phyloP scores from a whole-genome alignment of 768 basidiomycete genomes.

The Boletus subparvulus region DNA sequence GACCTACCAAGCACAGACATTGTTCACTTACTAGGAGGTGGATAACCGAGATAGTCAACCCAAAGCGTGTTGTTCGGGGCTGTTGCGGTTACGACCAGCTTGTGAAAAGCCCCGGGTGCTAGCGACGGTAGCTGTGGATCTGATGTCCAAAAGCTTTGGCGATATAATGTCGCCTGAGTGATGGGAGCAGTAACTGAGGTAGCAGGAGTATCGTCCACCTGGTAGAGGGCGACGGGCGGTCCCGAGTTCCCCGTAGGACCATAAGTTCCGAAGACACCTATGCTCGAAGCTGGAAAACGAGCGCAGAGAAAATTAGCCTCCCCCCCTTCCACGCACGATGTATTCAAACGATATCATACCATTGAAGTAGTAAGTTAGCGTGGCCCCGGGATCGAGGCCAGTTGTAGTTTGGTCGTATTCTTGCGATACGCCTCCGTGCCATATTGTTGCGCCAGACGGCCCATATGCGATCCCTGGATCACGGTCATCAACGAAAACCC shows the following conservation, averaged over 20 bases:
- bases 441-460: not conserved
- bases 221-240: not conserved
- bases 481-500: not conserved
- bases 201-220: not conserved
- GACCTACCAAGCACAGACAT: not conserved
- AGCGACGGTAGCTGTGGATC: not conserved
- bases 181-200: not conserved
- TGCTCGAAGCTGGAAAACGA: slow-evolving; percentile 5
- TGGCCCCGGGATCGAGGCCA: not conserved
- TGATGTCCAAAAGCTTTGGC: not conserved
- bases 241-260: not conserved
- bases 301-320: not conserved
- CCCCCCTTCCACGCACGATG: not conserved
- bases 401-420: not conserved
- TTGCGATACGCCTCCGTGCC: not conserved
- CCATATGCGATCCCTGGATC: not conserved
- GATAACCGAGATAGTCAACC: not conserved
- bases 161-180: not conserved
- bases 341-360: not conserved
- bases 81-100: not conserved
- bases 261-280: slow-evolving; percentile 1
- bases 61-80: not conserved
- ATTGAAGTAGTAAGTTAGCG: not conserved
- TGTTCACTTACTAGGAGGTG: not conserved
- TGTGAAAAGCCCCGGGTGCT: not conserved